These are phyloP conservation scores for Nicotiana undulata DNA, from an alignment of 257 asterid genomes.

Conservation along the genomic window DNA sequence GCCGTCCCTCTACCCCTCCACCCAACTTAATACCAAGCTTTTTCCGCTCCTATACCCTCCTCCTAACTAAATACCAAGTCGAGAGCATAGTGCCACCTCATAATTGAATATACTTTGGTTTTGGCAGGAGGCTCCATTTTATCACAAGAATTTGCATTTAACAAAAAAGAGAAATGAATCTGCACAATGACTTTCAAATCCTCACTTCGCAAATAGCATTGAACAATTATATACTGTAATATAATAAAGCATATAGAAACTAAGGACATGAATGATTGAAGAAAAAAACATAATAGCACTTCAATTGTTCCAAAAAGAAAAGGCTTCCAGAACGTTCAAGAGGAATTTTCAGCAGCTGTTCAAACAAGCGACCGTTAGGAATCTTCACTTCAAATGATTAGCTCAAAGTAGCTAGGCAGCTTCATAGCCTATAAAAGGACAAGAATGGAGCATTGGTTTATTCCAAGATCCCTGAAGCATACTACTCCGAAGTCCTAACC, in stretches of 20 bases:
- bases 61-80: background rate
- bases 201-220: background rate
- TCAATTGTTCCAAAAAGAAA: background rate
- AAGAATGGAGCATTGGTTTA: no score
- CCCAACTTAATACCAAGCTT: no score
- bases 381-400: background rate
- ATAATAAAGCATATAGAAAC: background rate
- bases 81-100: background rate
- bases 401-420: background rate
- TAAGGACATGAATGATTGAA: background rate
- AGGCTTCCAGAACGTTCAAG: background rate
- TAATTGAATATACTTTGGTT: background rate
- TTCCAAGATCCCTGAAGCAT: background rate
- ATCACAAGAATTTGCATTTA: background rate
- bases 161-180: background rate
- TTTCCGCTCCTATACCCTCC: no score
- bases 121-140: background rate
- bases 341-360: background rate
- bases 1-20: no score
- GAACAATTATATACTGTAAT: background rate
- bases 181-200: background rate
- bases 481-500: background rate
- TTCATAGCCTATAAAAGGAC: background rate
- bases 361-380: background rate
- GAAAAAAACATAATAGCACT: background rate